Conservation (phyloP, 164 flowering plant genomes). For the Aristolochia fimbriata region DNA sequence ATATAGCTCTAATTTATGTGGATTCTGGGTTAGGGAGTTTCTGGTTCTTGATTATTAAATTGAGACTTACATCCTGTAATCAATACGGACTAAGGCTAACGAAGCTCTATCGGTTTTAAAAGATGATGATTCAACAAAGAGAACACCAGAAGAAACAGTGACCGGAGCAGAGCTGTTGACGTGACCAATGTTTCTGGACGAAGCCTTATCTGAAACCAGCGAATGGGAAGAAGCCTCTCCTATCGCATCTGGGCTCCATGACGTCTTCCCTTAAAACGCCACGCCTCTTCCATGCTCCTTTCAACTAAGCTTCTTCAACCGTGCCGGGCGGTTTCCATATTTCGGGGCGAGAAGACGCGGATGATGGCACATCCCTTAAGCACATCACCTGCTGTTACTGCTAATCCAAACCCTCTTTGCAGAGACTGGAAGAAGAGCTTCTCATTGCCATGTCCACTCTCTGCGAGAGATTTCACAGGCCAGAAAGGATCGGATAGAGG, state of each 20-base stretch:
- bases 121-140: too few relatives aligned
- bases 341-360: background rate
- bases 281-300: background rate
- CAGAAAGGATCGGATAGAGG: background rate
- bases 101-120: too few relatives aligned
- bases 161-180: too few relatives aligned
- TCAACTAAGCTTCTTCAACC: background rate
- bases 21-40: too few relatives aligned
- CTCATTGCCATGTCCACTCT: slow-evolving; percentile 3
- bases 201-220: slow-evolving; percentile 18
- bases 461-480: slow-evolving; percentile 1
- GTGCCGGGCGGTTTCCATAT: background rate
- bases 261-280: slow-evolving; percentile 1
- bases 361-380: slow-evolving; percentile 21
- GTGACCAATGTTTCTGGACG: too few relatives aligned
- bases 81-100: too few relatives aligned
- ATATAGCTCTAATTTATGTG: too few relatives aligned
- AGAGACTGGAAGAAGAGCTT: slow-evolving; percentile 1
- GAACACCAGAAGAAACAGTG: too few relatives aligned
- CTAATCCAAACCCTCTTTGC: background rate
- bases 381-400: slow-evolving; percentile 7
- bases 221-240: slow-evolving; percentile 10
- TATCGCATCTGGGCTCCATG: slow-evolving; percentile 3
- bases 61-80: too few relatives aligned
- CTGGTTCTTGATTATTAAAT: too few relatives aligned